Evolutionary conservation across 2,329 filamentous ascomycete genomes (phyloP), one percentile per base, ranked within the genome.

Genomic region (Fusarium sororula): DNA sequence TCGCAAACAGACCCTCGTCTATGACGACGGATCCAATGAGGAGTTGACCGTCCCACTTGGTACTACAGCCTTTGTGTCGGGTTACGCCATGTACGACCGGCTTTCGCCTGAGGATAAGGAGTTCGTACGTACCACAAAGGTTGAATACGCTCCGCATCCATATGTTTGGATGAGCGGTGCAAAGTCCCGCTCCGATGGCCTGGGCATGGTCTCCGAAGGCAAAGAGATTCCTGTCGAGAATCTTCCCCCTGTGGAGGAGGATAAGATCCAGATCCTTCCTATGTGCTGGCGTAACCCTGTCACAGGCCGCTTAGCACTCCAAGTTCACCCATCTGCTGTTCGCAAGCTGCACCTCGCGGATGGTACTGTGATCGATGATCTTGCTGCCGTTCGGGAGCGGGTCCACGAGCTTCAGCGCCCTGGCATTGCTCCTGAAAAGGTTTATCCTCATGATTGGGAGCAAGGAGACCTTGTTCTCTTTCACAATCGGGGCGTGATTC

Each of bases 81-180:
- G 92, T 5, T 91, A 93, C 80, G 86, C 86, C 42, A 94, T 93
- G 90, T 94, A 90, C 81, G 88, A 93, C 55, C 79, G 87, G 18
- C 86, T 96, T 15, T 91, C 88, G 20, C 85, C 89, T 2, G 86
- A 87, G 48, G 92, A 94, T 77, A 89, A 93, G 80, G 86, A 87
- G 50, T 93, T 95, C 75, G 92, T 87, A 4, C 87, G 90, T 57
- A 89, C 86, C 10, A 92, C 91, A 26, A 89, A 86, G 66, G 88
- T 94, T 51, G 92, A 95, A 82, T 95, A 95, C 79, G 92, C 93
- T 0, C 87, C 93, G 6, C 93, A 95, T 76, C 93, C 93, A 10
- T 95, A 95, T 81, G 90, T 95, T 70, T 96, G 93, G 93, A 95
- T 95, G 92, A 90, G 87, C 66, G 80, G 85, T 30, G 91, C 93